Evolutionary conservation across 768 basidiomycete genomes (phyloP).

Genomic region (Tephrocybe rancida): DNA sequence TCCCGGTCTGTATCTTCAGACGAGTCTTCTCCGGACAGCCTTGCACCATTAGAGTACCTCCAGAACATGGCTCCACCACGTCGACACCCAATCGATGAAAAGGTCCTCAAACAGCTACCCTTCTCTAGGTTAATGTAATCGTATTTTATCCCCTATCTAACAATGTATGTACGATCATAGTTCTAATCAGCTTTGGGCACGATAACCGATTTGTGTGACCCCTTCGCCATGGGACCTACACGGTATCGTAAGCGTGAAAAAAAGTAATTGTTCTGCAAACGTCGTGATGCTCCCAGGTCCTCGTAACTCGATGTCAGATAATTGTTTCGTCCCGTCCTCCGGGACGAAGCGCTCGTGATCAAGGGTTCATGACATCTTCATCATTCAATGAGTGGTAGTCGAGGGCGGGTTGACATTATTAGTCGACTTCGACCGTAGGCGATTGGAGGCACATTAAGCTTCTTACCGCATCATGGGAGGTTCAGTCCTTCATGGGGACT

Average conservation of each 20-base stretch:
- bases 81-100: slow-evolving; percentile 68
- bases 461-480: slow-evolving; percentile 1
- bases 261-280: too few species aligned
- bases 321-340: not conserved
- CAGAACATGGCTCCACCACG: slow-evolving; percentile 63
- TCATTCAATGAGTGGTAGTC: not conserved
- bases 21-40: slow-evolving; percentile 31
- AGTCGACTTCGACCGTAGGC: slow-evolving; percentile 1
- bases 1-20: slow-evolving; percentile 32
- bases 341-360: not conserved
- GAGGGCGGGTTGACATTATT: not conserved
- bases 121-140: slow-evolving; percentile 23
- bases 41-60: slow-evolving; percentile 73
- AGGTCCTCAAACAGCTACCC: slow-evolving; percentile 41
- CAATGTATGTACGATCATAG: not conserved
- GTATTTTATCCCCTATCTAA: slow-evolving; percentile 1
- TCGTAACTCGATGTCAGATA: not conserved
- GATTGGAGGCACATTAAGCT: slow-evolving; percentile 2
- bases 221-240: not conserved
- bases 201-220: not conserved
- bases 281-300: too few species aligned
- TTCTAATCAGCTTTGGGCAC: not conserved
- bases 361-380: not conserved
- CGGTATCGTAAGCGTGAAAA: not conserved
- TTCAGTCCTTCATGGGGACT: slow-evolving; percentile 2